Evolutionary conservation across 2,329 filamentous ascomycete genomes (phyloP), one percentile per base, ranked within the genome.

Genomic region (Claviceps fusiformis): DNA sequence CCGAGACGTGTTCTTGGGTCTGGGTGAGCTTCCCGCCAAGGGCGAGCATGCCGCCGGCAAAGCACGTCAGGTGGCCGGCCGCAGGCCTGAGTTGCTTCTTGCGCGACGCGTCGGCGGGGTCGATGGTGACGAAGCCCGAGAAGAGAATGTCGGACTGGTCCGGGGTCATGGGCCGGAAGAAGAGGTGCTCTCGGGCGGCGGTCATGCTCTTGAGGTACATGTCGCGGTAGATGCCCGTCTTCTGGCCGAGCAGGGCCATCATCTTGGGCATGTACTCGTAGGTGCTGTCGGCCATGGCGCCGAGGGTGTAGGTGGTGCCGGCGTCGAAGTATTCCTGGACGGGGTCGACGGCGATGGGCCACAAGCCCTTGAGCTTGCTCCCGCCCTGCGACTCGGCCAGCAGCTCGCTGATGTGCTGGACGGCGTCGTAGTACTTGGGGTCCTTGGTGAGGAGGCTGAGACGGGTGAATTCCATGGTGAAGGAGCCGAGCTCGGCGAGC

Each of bases 351-450:
- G 73, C 72, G 24, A 78, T 75, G 1, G 86, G 87, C 85, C 85
- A 93, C 71, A 92, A 75, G 1, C 88, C 87, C 0, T 86, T 86
- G 6, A 91, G 68, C 46, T 72, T 74, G 1, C 86, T 89, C n/a
- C 73, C 68, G 61, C 80, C 79, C 69, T 92, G 87, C 59, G 79
- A 78, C 31, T 75, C 72, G 56, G 85, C 78, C 44, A 92, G 75
- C 19, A 82, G 75, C 56, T 85, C 76, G 27, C 81, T 86, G 56
- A 92, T 81, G 39, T 83, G 78, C 56, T 83, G 81, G 54, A 89
- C 77, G 5, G 86, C 87, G 65, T 90, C 86, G 65, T 83, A 87
- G 69, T 86, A 90, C 63, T 83, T 87, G 44, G 77, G 68, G 58
- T 89, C 75, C 44, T 79, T 79, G 0, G 86, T 87, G 49, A 89